A percentile compares a stretch with the other conserved stretches of the same genome.
Conservation (phyloP, 352 stramenopile species). For the Phytophthora citrophthora region DNA sequence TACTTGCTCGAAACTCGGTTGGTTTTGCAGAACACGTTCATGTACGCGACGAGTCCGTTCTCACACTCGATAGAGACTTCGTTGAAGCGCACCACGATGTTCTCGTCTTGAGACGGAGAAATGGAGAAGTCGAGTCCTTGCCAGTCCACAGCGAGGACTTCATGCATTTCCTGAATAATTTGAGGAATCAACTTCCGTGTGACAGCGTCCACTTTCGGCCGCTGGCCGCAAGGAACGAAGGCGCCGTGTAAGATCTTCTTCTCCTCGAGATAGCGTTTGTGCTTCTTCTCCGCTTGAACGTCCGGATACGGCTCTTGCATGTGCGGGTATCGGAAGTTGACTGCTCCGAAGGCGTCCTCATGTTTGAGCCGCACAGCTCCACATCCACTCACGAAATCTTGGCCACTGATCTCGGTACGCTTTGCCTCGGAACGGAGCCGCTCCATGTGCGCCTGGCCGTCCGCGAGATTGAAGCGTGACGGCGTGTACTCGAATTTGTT, state of each 20-base stretch:
- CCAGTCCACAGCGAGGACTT: constrained; percentile 69
- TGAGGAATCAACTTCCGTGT: constrained; percentile 76
- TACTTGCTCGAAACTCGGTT: constrained; percentile 77
- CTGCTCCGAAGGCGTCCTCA: constrained; percentile 73
- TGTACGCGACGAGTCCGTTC: constrained; percentile 74
- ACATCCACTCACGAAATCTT: constrained; percentile 67
- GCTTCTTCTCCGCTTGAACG: constrained; percentile 54
- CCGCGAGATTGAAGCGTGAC: constrained; percentile 67
- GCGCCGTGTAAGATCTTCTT: constrained; percentile 77
- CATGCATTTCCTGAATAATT: constrained; percentile 74
- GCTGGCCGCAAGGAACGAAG: constrained; percentile 69
- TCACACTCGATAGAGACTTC: constrained; percentile 59
- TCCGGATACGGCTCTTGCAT: constrained; percentile 74
- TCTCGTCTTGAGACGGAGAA: constrained; percentile 62
- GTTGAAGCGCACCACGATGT: constrained; percentile 65
- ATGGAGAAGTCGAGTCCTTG: constrained; percentile 61
- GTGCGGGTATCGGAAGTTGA: constrained; percentile 67
- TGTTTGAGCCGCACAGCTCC: constrained; percentile 67
- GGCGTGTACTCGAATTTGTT: constrained; percentile 81
- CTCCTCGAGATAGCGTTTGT: constrained; percentile 66
- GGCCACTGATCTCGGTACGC: constrained; percentile 70
- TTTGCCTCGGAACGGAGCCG: constrained; percentile 71
- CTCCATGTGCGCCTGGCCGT: constrained; percentile 74
- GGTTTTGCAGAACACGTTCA: constrained; percentile 81
- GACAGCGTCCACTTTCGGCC: constrained; percentile 58